Base-by-base conservation (phyloP, 345 rosid species). In the Gossypium ekmanianum region DNA sequence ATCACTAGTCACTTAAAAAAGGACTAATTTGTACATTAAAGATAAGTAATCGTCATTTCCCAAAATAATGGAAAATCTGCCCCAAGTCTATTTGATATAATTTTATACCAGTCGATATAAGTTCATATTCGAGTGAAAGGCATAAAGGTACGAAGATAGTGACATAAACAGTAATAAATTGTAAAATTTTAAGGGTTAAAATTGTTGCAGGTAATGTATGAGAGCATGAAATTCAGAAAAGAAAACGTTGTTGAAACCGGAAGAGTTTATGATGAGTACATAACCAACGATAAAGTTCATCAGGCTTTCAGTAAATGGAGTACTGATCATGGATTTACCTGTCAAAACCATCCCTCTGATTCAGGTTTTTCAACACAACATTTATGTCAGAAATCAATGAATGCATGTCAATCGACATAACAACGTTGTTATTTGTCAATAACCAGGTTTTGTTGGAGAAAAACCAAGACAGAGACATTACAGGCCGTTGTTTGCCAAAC, bases 121-220 rank as follows among this genome's bases (percentile, higher is more conserved):
- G 7, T 34, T 34, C 41, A 34, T 34, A 34, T 34, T 34, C 41
- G 41, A 34, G 41, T 4, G 41, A 34, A 34, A 34, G 41, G 5
- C 41, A 4, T 34, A 34, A 34, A 34, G 41, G 2, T 34, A 5
- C 41, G 41, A 34, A 34, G 41, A 5, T 5, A 34, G 41, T 5
- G 41, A 34, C 41, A 5, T 34, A 6, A 34, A 34, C 41, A 34
- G 41, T 34, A 34, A 34, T 5, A 34, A 34, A 34, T 34, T 34
- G 41, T 1, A 34, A 5, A 51, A 1, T 12, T 51, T 16, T 54
- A 5, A 16, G 20, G 5, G 9, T 27, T 24, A 16, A 27, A 4
- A 7, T 70, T 29, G 14, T 8, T 13, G 39, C 73, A 85, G 92
- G 59, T 11, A 27, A 77, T 85, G 84, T 89, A 89, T 50, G 86